phyloP scores from a whole-genome alignment of 192 early-diverging fungal species.

The Coemansia sp. region DNA sequence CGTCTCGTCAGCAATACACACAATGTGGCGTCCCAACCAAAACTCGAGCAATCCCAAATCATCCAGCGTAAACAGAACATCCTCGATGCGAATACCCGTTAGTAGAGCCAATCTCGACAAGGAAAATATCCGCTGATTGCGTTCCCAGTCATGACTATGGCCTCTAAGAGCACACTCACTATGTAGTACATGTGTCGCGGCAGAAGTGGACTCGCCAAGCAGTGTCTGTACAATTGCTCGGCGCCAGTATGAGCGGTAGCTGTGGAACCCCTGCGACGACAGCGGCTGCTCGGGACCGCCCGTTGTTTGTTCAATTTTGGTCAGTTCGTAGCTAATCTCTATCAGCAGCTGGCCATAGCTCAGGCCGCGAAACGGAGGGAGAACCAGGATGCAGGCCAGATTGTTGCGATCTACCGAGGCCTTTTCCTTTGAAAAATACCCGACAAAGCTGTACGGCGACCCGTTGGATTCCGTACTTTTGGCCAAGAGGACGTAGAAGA shows the following conservation, averaged over 20 bases:
- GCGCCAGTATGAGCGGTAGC: slow-evolving; percentile 85
- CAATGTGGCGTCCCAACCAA: slow-evolving; percentile 55
- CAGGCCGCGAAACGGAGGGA: slow-evolving; percentile 85
- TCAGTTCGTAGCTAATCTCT: slow-evolving; percentile 90
- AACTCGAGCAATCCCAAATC: slow-evolving; percentile 59
- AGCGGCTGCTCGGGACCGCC: slow-evolving; percentile 90
- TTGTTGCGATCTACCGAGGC: slow-evolving; percentile 81
- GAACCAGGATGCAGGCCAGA: slow-evolving; percentile 84
- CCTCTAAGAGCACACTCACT: background rate
- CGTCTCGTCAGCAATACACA: slow-evolving; percentile 46
- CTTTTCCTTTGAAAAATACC: slow-evolving; percentile 98
- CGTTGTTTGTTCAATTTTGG: slow-evolving; percentile 64
- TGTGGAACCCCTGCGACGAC: slow-evolving; percentile 77
- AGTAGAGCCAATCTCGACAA: slow-evolving; percentile 51
- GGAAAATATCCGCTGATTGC: slow-evolving; percentile 39
- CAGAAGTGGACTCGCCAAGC: slow-evolving; percentile 38
- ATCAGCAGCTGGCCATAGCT: slow-evolving; percentile 87
- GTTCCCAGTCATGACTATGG: slow-evolving; percentile 10
- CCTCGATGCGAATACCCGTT: slow-evolving; percentile 72
- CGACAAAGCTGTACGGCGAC: slow-evolving; percentile 68
- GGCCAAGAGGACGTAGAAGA: slow-evolving; percentile 86
- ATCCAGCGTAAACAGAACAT: slow-evolving; percentile 67
- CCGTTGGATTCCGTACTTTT: slow-evolving; percentile 35
- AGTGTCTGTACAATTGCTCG: slow-evolving; percentile 62
- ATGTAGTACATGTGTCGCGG: slow-evolving; percentile 13